Conservation (phyloP, 768 basidiomycete species). For the Phanerochaete sordida region DNA sequence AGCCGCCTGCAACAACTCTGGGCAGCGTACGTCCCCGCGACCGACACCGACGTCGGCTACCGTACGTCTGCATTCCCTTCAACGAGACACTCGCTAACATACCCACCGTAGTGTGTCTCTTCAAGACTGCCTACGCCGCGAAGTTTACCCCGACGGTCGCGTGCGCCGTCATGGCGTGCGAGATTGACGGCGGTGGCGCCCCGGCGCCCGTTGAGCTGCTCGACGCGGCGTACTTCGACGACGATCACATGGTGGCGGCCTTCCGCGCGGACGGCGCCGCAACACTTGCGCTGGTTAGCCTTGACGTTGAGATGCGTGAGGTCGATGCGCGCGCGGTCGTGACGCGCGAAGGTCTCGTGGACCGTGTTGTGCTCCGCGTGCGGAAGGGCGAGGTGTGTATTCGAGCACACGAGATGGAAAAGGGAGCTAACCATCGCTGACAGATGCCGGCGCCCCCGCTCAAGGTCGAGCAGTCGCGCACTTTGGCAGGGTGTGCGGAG, state of each 20-base stretch:
- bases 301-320: background rate
- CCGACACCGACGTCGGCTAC: background rate
- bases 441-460: conserved; percentile 49
- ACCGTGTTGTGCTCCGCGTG: conserved; percentile 50
- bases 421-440: background rate
- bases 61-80: no score
- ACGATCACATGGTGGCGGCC: conserved; percentile 61
- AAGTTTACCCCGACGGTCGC: background rate
- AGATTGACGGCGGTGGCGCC: background rate
- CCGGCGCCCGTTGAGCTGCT: conserved; percentile 42
- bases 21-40: background rate
- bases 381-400: conserved; percentile 56
- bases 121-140: background rate
- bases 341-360: conserved; percentile 66
- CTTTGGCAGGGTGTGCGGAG: conserved; percentile 46
- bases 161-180: background rate
- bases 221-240: conserved; percentile 78
- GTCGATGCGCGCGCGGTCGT: background rate
- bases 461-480: conserved; percentile 55
- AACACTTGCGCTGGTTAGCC: conserved; percentile 34
- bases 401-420: background rate
- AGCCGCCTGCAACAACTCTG: background rate
- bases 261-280: conserved; percentile 53
- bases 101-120: background rate
- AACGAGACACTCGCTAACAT: background rate